phyloP scores from a whole-genome alignment of 305 asterid species.

The Stenogyne calaminthoides region DNA sequence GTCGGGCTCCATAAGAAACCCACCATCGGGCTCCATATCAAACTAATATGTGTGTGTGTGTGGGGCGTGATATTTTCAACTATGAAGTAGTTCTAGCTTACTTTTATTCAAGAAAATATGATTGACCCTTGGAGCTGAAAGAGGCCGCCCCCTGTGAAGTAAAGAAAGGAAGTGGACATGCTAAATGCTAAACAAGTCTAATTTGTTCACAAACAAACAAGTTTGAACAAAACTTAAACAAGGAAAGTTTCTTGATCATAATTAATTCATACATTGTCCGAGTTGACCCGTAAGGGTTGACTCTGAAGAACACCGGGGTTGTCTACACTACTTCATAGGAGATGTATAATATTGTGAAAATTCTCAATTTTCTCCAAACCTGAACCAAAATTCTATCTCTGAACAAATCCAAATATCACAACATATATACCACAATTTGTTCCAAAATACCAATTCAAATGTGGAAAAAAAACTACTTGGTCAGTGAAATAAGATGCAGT shows the following conservation, averaged over 20 bases:
- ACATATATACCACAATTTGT: too few species aligned
- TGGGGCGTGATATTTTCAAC: not conserved
- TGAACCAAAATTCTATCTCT: too few species aligned
- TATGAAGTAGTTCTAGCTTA: not conserved
- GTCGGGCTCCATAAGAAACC: too few species aligned
- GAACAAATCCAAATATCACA: too few species aligned
- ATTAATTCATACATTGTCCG: constrained; percentile 12
- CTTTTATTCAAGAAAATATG: not conserved
- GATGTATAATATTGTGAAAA: too few species aligned
- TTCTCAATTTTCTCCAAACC: too few species aligned
- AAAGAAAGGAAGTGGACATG: not conserved
- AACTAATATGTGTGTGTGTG: too few species aligned
- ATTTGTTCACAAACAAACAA: constrained; percentile 15
- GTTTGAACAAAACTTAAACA: not conserved
- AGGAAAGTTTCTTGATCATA: constrained; percentile 26
- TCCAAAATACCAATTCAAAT: too few species aligned
- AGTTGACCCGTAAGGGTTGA: constrained; percentile 1
- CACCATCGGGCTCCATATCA: too few species aligned
- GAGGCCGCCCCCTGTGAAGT: not conserved
- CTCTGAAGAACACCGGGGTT: not conserved
- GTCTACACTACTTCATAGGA: not conserved
- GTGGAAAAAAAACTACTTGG: too few species aligned
- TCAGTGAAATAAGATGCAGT: too few species aligned
- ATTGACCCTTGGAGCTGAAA: not conserved
- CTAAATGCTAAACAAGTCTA: constrained; percentile 8